Evolutionary conservation across 352 stramenopile genomes (phyloP), one percentile per base, ranked within the genome.

Genomic region (Pythium dissotocum): DNA sequence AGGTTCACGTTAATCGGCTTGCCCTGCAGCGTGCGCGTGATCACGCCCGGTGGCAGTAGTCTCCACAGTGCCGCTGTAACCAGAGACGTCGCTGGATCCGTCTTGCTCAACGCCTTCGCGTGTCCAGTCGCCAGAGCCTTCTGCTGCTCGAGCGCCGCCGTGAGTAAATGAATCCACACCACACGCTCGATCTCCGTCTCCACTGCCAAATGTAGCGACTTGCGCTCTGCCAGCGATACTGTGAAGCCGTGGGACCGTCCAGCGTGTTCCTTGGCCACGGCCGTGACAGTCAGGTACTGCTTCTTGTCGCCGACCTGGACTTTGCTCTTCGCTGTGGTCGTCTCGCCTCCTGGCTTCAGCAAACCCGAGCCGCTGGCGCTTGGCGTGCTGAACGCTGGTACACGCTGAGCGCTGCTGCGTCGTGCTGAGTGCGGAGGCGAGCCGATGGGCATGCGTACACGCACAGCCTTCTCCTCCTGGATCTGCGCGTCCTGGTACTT

Each of bases 161-260:
- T 70, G n/a, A 93, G 61, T 32, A 93, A 67, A 61, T 93, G 85
- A 16, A 91, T 69, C 85, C 85, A 91, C 67, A 93, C 62, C 30
- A 91, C 83, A 53, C 82, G 76, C 69, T 91, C 85, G 57, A 93
- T 75, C 62, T 91, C 85, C n/a, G 73, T 89, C 58, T 91, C 78
- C 38, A 80, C 76, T 8, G 76, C 74, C 4, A 93, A 53, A 65
- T 93, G 85, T 61, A 93, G 61, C 33, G 67, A 62, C 65, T 86
- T 88, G 68, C 88, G 77, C 59, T 80, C 73, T 6, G 78, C 83
- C 28, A 77, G 58, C 14, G 58, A 54, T n/a, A 91, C 65, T 40
- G 55, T 62, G 30, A 93, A 86, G 33, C 81, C 85, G 52, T 91
- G 83, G n/a, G 75, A 52, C 4, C 82, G 76, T 1, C 84, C 82